These are phyloP conservation scores for Eucalyptus polybractea DNA, from an alignment of 345 rosid genomes.

Conservation along the genomic window DNA sequence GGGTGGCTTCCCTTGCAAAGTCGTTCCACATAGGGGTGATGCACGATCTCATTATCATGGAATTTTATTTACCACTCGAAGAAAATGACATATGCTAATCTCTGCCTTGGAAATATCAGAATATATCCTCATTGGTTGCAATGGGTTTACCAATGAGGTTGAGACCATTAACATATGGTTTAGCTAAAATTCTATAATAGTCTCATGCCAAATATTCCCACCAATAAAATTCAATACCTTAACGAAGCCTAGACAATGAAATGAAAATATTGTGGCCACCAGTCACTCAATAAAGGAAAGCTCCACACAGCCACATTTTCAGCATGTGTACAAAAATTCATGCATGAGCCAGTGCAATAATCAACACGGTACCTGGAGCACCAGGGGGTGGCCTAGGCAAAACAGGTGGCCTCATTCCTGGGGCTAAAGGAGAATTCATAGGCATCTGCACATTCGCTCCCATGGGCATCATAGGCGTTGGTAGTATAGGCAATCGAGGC, in stretches of 20 bases:
- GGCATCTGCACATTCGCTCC: conserved; percentile 19
- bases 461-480: conserved; percentile 45
- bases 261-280: not conserved
- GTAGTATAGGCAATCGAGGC: conserved; percentile 74
- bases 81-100: not conserved
- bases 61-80: not conserved
- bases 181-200: not conserved
- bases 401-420: conserved; percentile 83
- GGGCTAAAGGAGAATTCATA: conserved; percentile 24
- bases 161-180: not conserved
- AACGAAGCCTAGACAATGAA: not conserved
- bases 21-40: not conserved
- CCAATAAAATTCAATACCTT: not conserved
- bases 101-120: not conserved
- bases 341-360: not conserved
- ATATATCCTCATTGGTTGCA: not conserved
- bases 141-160: not conserved
- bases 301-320: not conserved
- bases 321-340: not conserved
- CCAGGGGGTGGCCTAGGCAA: conserved; percentile 67
- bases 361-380: conserved; percentile 28
- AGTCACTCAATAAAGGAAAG: not conserved
- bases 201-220: not conserved
- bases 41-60: not conserved
- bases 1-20: not conserved